These are phyloP conservation scores for Cucurbitaria berberidis DNA, from an alignment of 2,329 filamentous ascomycete genomes.

Conservation along the genomic window DNA sequence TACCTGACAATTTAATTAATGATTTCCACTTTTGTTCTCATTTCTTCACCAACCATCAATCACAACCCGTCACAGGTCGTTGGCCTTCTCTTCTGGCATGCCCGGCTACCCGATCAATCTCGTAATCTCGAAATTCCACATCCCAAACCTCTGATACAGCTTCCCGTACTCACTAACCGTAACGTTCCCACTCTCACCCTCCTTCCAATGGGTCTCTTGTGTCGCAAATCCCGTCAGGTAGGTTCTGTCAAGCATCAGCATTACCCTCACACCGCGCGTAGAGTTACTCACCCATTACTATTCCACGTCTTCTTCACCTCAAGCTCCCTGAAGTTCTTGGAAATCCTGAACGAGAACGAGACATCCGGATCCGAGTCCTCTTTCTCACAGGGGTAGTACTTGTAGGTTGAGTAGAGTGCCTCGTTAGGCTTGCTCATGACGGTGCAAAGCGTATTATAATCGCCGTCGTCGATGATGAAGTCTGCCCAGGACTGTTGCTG, in stretches of 20 bases:
- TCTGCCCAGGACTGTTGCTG: background rate
- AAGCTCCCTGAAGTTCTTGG: background rate
- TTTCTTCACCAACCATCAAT: background rate
- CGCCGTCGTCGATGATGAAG: background rate
- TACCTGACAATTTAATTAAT: conserved; percentile 42
- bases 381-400: background rate
- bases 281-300: background rate
- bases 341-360: background rate
- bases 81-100: background rate
- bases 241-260: background rate
- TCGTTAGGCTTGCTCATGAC: background rate
- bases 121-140: conserved; percentile 12
- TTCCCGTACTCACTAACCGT: conserved; percentile 11
- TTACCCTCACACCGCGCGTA: background rate
- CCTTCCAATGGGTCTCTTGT: conserved; percentile 17
- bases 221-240: background rate
- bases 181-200: conserved; percentile 13
- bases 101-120: conserved; percentile 2
- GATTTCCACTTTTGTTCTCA: conserved; percentile 14
- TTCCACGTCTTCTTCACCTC: background rate
- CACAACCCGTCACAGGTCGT: background rate
- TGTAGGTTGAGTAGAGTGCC: background rate
- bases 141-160: conserved; percentile 2
- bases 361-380: background rate
- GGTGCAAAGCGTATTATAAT: background rate